Conservation (phyloP, 2,329 filamentous ascomycete genomes). For the Tolypocladium tropicale region DNA sequence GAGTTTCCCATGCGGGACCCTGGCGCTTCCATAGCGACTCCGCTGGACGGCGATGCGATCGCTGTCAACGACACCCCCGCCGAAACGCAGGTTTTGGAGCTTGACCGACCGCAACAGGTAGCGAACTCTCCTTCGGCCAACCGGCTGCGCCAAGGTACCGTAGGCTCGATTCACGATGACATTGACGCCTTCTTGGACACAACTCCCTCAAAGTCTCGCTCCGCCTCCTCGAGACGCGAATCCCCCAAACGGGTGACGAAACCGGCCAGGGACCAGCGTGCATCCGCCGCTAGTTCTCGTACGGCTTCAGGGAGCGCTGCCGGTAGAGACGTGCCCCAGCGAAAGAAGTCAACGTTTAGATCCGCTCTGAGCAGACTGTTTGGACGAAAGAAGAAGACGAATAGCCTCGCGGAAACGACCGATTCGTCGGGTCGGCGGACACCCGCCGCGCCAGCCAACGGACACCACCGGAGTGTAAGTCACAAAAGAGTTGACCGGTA, state of each 20-base stretch:
- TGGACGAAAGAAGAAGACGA: slow-evolving; percentile 44
- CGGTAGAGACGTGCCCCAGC: slow-evolving; percentile 25
- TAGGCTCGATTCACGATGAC: background rate
- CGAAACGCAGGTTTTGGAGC: background rate
- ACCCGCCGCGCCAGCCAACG: background rate
- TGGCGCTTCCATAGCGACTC: slow-evolving; percentile 22
- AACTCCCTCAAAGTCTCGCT: background rate
- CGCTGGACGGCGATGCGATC: slow-evolving; percentile 10
- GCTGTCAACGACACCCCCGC: slow-evolving; percentile 9
- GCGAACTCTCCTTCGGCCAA: background rate
- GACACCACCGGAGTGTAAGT: slow-evolving; percentile 41
- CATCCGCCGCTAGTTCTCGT: slow-evolving; percentile 4
- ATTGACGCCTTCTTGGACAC: background rate
- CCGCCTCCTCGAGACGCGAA: background rate
- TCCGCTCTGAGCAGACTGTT: slow-evolving; percentile 48
- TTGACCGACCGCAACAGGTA: background rate
- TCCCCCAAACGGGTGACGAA: background rate
- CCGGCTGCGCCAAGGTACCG: background rate
- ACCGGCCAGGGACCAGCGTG: background rate
- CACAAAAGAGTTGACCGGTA: background rate
- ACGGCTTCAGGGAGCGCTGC: slow-evolving; percentile 6
- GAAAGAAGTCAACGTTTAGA: slow-evolving; percentile 49
- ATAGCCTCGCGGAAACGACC: slow-evolving; percentile 3
- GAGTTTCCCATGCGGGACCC: slow-evolving; percentile 43
- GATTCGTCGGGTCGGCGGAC: background rate